Evolutionary conservation across 2,329 filamentous ascomycete species (phyloP).

Genomic region (Pestalotiopsis sp.): DNA sequence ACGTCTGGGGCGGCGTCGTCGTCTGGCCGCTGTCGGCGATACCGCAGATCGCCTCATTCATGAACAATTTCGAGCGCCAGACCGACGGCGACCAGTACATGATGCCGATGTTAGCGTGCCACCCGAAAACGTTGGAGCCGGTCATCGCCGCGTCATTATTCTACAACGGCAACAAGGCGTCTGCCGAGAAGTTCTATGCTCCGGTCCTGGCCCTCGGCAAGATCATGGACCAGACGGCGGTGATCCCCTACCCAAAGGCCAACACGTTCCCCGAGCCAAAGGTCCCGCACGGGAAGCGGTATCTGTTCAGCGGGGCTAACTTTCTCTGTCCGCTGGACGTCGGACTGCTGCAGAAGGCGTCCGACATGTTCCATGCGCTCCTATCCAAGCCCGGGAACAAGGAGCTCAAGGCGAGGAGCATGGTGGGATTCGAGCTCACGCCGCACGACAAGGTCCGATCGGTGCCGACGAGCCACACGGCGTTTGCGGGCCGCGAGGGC

Average conservation of each 20-base stretch:
- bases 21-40: slow-evolving; percentile 25
- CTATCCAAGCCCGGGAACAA: slow-evolving; percentile 22
- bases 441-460: slow-evolving; percentile 37
- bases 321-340: slow-evolving; percentile 40
- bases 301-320: slow-evolving; percentile 42
- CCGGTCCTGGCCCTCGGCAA: slow-evolving; percentile 4
- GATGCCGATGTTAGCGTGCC: slow-evolving; percentile 16
- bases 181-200: slow-evolving; percentile 8
- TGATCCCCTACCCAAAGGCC: slow-evolving; percentile 22
- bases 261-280: slow-evolving; percentile 40
- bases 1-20: slow-evolving; percentile 31
- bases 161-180: slow-evolving; percentile 10
- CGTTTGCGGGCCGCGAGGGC: slow-evolving; percentile 44
- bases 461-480: slow-evolving; percentile 36
- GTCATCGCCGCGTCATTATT: slow-evolving; percentile 10
- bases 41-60: slow-evolving; percentile 28
- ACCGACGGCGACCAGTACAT: slow-evolving; percentile 20
- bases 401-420: slow-evolving; percentile 27
- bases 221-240: slow-evolving; percentile 7
- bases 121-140: slow-evolving; percentile 27
- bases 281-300: slow-evolving; percentile 36
- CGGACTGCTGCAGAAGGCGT: slow-evolving; percentile 30
- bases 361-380: slow-evolving; percentile 25
- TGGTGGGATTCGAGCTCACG: slow-evolving; percentile 42
- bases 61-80: slow-evolving; percentile 28